phyloP scores from a whole-genome alignment of 2,329 filamentous ascomycete genomes.

The Alternaria triticina region DNA sequence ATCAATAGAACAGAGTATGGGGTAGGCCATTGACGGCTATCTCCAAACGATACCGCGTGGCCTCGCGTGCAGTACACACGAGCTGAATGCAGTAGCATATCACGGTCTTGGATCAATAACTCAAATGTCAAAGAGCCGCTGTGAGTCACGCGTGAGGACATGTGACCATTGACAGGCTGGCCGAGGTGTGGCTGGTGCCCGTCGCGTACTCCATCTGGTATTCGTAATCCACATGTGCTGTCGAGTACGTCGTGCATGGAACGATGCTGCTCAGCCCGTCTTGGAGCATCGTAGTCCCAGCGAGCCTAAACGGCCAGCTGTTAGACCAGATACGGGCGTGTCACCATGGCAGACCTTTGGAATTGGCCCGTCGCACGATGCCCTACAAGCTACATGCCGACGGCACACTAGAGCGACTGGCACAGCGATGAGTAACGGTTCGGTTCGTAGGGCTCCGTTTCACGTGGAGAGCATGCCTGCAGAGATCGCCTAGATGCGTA shows the following conservation, averaged over 20 bases:
- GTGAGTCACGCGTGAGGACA: constrained; percentile 20
- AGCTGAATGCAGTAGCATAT: constrained; percentile 21
- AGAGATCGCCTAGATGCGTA: constrained; percentile 8
- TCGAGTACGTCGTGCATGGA: constrained; percentile 9
- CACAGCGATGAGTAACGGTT: constrained; percentile 4
- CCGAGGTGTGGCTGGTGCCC: constrained; percentile 29
- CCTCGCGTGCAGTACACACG: constrained; percentile 20
- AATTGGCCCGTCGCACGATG: constrained; percentile 1
- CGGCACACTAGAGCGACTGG: constrained; percentile 3
- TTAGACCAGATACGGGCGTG: constrained; percentile 5
- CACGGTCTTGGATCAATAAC: neutral
- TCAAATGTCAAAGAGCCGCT: constrained; percentile 4
- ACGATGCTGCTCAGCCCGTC: constrained; percentile 9
- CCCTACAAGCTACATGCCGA: constrained; percentile 1
- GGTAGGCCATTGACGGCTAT: constrained; percentile 9
- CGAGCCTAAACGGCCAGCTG: constrained; percentile 1
- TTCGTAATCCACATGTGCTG: neutral
- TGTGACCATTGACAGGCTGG: constrained; percentile 18
- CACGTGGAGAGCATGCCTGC: constrained; percentile 15
- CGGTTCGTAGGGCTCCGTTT: constrained; percentile 6
- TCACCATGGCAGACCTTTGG: neutral
- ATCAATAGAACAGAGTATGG: constrained; percentile 17
- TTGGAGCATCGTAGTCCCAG: neutral
- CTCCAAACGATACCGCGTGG: constrained; percentile 8
- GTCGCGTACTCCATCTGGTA: neutral